Conservation (phyloP, 805 yeast species). For the Wickerhamiella qilinensis region DNA sequence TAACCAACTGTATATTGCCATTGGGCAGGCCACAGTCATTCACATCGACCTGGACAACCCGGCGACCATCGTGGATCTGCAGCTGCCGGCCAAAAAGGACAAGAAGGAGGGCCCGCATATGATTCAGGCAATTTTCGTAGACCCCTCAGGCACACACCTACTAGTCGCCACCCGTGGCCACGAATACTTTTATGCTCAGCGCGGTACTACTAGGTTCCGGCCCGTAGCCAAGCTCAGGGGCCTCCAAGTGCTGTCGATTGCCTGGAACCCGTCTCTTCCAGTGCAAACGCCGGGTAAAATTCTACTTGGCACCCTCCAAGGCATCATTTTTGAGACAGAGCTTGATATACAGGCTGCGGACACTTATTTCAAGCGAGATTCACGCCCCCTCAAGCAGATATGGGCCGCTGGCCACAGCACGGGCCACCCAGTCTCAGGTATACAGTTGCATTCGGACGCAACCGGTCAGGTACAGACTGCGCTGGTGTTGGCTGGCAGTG, state of each 20-base stretch:
- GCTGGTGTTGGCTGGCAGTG: slow-evolving; percentile 23
- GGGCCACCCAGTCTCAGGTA: slow-evolving; percentile 1
- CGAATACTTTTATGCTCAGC: slow-evolving; percentile 34
- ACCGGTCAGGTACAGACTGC: background rate
- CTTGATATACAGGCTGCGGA: slow-evolving; percentile 27
- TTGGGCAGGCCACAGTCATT: slow-evolving; percentile 36
- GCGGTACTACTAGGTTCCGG: slow-evolving; percentile 27
- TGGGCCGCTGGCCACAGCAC: slow-evolving; percentile 23
- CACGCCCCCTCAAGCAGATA: slow-evolving; percentile 25
- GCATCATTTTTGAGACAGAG: slow-evolving; percentile 31
- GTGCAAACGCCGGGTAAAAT: slow-evolving; percentile 29
- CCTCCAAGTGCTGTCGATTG: slow-evolving; percentile 26
- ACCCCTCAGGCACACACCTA: slow-evolving; percentile 36
- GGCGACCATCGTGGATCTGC: slow-evolving; percentile 32
- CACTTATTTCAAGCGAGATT: slow-evolving; percentile 29
- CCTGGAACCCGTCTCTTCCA: slow-evolving; percentile 27
- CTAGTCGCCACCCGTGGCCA: slow-evolving; percentile 31
- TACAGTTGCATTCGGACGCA: background rate
- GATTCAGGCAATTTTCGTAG: slow-evolving; percentile 29
- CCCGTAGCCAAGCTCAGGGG: slow-evolving; percentile 33
- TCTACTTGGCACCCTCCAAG: slow-evolving; percentile 33
- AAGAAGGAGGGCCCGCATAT: slow-evolving; percentile 4
- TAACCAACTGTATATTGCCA: slow-evolving; percentile 40
- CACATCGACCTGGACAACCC: slow-evolving; percentile 56
- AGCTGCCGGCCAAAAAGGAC: slow-evolving; percentile 16